A percentile compares a stretch with the other conserved stretches of the same genome.
phyloP scores from a whole-genome alignment of 2,329 filamentous ascomycete species.

The Paraconiothyrium brasiliense region DNA sequence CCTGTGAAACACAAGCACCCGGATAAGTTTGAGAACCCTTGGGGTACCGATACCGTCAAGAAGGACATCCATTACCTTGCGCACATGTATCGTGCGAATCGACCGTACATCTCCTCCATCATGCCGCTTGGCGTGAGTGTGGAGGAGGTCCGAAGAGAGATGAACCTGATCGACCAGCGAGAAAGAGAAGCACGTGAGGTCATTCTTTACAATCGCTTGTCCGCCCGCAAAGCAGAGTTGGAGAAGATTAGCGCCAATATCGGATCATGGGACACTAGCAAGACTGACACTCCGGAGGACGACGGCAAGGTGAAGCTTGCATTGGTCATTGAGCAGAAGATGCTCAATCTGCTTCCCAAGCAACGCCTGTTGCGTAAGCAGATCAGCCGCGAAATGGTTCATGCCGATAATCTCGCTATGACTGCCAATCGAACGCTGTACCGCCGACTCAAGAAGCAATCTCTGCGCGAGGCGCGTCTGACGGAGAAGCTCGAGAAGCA shows the following conservation, averaged over 20 bases:
- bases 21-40: conserved; percentile 63
- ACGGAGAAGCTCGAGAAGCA: conserved; percentile 99
- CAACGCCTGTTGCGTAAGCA: conserved; percentile 86
- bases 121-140: conserved; percentile 90
- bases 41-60: conserved; percentile 54
- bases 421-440: conserved; percentile 92
- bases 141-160: conserved; percentile 61
- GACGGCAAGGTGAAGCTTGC: conserved; percentile 85
- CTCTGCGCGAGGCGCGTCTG: conserved; percentile 90
- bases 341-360: conserved; percentile 84
- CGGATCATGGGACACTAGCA: conserved; percentile 82
- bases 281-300: conserved; percentile 72
- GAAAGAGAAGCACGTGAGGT: conserved; percentile 79
- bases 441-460: conserved; percentile 96
- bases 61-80: conserved; percentile 79
- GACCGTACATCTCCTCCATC: conserved; percentile 83
- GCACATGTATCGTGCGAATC: conserved; percentile 78
- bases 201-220: conserved; percentile 89
- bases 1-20: conserved; percentile 53
- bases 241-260: conserved; percentile 86
- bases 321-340: conserved; percentile 95
- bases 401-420: conserved; percentile 96
- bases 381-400: conserved; percentile 90
- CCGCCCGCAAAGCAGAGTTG: conserved; percentile 82
- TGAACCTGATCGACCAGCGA: conserved; percentile 25